Evolutionary conservation across 129 eudicot genomes (phyloP).

Genomic region (Artemisia argyi): DNA sequence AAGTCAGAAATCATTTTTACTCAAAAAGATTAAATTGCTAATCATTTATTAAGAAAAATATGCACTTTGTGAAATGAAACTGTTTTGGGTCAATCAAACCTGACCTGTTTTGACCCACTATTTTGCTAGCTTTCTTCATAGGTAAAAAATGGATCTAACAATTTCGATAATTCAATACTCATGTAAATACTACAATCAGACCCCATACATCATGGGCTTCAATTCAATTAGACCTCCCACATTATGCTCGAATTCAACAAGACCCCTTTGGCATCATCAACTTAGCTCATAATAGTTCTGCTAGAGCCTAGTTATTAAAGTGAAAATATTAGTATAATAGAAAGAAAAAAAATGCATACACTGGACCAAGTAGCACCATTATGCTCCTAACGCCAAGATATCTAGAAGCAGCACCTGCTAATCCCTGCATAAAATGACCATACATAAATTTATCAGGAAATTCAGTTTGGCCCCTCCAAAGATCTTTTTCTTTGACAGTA

Average conservation of each 20-base stretch:
- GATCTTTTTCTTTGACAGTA: too few relatives aligned
- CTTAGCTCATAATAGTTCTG: conserved; percentile 10
- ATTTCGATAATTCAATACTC: background rate
- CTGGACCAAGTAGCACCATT: conserved; percentile 73
- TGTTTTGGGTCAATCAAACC: too few relatives aligned
- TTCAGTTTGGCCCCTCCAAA: background rate
- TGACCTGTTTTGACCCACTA: too few relatives aligned
- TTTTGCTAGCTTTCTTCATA: too few relatives aligned
- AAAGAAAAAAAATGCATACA: conserved; percentile 44
- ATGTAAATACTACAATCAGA: background rate
- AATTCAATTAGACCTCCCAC: background rate
- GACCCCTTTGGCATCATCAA: conserved; percentile 15
- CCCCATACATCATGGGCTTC: background rate
- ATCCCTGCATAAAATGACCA: conserved; percentile 56
- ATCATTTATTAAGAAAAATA: too few relatives aligned
- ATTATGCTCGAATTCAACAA: background rate
- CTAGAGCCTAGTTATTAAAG: conserved; percentile 1
- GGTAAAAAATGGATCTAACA: background rate
- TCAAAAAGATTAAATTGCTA: too few relatives aligned
- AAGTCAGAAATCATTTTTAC: too few relatives aligned
- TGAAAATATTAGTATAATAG: background rate
- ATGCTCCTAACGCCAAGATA: conserved; percentile 84
- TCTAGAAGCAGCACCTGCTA: conserved; percentile 77
- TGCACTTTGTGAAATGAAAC: too few relatives aligned
- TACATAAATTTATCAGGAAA: background rate